These are phyloP conservation scores for Spathaspora hagerdaliae DNA, from an alignment of 805 yeast genomes.

Conservation along the genomic window DNA sequence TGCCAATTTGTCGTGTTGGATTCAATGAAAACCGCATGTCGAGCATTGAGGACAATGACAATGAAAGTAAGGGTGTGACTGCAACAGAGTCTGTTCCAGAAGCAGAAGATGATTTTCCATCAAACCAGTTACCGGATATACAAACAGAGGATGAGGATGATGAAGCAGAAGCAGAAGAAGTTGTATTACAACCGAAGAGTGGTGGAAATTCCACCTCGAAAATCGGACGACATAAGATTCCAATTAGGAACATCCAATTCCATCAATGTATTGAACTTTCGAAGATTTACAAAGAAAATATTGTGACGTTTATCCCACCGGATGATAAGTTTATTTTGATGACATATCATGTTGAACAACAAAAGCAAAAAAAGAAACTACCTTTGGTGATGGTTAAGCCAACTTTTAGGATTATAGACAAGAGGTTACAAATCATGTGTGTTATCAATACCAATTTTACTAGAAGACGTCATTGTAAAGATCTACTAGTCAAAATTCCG, in stretches of 20 bases:
- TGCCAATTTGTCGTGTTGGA: conserved; percentile 40
- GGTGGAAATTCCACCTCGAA: background rate
- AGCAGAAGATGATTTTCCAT: conserved; percentile 2
- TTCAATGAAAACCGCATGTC: conserved; percentile 38
- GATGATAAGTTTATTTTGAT: conserved; percentile 47
- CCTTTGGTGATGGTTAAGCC: conserved; percentile 46
- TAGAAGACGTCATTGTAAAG: conserved; percentile 29
- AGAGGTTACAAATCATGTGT: conserved; percentile 32
- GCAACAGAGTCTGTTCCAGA: background rate
- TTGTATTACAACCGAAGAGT: background rate
- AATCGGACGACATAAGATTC: conserved; percentile 15
- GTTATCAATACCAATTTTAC: conserved; percentile 31
- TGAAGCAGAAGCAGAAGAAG: conserved; percentile 2
- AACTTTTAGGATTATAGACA: conserved; percentile 20
- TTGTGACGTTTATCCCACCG: conserved; percentile 81
- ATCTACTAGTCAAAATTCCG: conserved; percentile 29
- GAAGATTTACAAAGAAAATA: conserved; percentile 61
- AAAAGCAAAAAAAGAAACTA: conserved; percentile 28
- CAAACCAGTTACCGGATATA: conserved; percentile 9
- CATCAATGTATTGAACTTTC: conserved; percentile 73
- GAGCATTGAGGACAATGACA: conserved; percentile 16
- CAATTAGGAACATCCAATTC: conserved; percentile 38
- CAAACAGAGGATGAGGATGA: conserved; percentile 9
- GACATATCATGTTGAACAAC: conserved; percentile 40
- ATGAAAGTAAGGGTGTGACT: background rate